Base-by-base conservation (phyloP, 495 filamentous ascomycete species). In the Hyaloscypha finlandica region DNA sequence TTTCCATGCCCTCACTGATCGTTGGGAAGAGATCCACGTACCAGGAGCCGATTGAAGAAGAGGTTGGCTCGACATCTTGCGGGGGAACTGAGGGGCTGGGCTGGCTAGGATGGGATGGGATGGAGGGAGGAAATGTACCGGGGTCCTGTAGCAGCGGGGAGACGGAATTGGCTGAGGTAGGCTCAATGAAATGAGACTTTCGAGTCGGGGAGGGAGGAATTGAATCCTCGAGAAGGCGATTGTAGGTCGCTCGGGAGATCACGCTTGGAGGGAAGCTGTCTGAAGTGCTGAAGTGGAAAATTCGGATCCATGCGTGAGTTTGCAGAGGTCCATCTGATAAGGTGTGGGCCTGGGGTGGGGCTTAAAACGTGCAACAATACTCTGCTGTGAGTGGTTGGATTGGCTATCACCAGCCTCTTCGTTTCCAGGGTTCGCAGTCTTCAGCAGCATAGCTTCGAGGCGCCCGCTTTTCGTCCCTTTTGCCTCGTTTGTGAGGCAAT, bases 11-110 rank as follows among this genome's bases (percentile, higher is more conserved):
- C 12, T 12, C 6, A 37, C 12, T 37, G 35, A 37, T 12, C 35
- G 35, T 37, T 37, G 45, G 20, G 59, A 39, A 59, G 31, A 33
- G 22, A 59, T 76, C 64, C 60, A 78, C 83, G 73, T 81, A 90
- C 89, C 88, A 65, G 92, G 93, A 32, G 94, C 91, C 9, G 92
- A 92, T 74, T 96, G 92, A 63, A 98, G 90, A 68, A 98, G 90
- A 72, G 94, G 95, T 80, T 97, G 94, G 76, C 88, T 91, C n/a
- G 94, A 98, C 94, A 98, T 98, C 63, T 33, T 71, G 31, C 32
- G 57, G 52, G 39, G 59, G 20, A 20, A 42, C 42, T 35, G 48
- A 63, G 37, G 39, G 63, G 22, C 8, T 29, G 6, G 58, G 29
- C 42, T 42, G 25, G n/a, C n/a, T n/a, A n/a, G n/a, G n/a, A n/a